Evolutionary conservation across 306 rosid genomes (phyloP).

Genomic region (Citrullus mucosospermus): DNA sequence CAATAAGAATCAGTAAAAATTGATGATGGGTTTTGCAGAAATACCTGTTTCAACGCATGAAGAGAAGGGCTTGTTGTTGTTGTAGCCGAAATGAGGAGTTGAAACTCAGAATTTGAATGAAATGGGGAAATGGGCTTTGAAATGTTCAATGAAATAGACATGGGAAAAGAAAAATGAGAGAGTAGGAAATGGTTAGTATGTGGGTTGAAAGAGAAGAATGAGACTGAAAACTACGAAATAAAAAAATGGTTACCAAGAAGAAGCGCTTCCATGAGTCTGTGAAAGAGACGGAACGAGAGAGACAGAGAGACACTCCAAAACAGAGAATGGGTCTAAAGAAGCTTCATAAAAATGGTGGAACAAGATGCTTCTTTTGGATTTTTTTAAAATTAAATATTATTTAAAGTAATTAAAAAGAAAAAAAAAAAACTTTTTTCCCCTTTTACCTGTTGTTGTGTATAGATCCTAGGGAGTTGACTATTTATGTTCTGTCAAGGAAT

Average conservation of each 20-base stretch:
- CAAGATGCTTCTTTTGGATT: too few relatives aligned
- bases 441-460: too few relatives aligned
- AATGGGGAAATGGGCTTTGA: conserved; percentile 1
- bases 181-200: neutral
- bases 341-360: neutral
- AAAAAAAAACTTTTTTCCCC: neutral
- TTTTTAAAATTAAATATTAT: too few relatives aligned
- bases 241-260: neutral
- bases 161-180: neutral
- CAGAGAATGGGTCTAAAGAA: neutral
- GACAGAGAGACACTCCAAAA: neutral
- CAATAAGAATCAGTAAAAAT: neutral
- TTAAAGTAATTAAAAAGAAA: too few relatives aligned
- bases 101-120: neutral
- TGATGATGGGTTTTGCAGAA: neutral
- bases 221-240: neutral
- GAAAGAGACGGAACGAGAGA: neutral
- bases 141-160: conserved; percentile 2
- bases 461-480: neutral
- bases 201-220: neutral
- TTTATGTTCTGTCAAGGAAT: neutral
- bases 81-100: neutral
- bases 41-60: neutral
- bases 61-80: neutral
- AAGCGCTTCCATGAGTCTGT: neutral